Evolutionary conservation across 768 basidiomycete genomes (phyloP), one percentile per base, ranked within the genome.

Genomic region (Gymnopilus junonius): DNA sequence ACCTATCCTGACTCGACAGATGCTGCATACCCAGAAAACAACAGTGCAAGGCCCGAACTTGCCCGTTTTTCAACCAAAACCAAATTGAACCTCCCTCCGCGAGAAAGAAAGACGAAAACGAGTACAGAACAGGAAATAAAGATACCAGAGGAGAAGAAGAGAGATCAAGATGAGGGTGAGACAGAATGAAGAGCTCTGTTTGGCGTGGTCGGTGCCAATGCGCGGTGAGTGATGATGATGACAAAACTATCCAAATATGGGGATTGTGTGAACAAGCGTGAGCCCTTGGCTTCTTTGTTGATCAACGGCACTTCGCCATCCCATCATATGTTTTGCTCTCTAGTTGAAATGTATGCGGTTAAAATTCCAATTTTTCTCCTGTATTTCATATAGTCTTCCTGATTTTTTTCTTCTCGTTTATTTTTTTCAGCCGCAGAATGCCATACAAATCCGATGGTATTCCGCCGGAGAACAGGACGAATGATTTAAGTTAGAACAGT

Each of bases 101-200:
- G 31, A 55, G 57, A 39, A 46, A 25, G 60, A 51, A 51, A 29
- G 48, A 51, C 17, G 27, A 29, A 51, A 51, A 51, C 15, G 48
- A 17, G 50, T 61, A 65, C 59, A 65, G 46, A 55, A 57, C 45
- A 61, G 48, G 56, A 55, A 64, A 64, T 64, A 64, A 64, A 64
- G 48, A 64, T 64, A 64, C 25, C 43, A 35, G 40, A 35, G 63
- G 53, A 35, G 43, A 11, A 35, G 54, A 51, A 59, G 45, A 31
- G 37, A 40, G n/a, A 10, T 15, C 39, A 31, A 39, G 64, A 57
- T 61, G 64, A 39, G 56, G 59, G 59, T 61, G 59, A 61, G 55
- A 60, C 58, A 60, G 62, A 58, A 48, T 48, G 32, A 61, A 62
- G 60, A 48, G 45, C 45, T 48, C 45, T 23, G 45, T 48, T 48